These are phyloP conservation scores for Streptanthus diversifolius DNA, from an alignment of 345 rosid species.

Conservation along the genomic window DNA sequence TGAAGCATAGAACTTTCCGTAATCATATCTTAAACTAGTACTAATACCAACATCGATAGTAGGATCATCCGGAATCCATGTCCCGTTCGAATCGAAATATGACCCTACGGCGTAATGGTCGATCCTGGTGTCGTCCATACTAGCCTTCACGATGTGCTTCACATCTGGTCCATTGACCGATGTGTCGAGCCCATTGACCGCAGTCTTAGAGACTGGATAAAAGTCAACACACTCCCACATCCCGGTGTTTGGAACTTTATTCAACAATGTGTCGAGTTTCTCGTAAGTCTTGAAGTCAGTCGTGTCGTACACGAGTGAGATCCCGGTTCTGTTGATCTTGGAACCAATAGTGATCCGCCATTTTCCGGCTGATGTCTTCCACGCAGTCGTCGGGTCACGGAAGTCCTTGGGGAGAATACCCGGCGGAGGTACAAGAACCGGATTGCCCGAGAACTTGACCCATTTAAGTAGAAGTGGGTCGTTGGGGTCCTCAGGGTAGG, in stretches of 20 bases:
- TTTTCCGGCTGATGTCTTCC: slow-evolving; percentile 59
- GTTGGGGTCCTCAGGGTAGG: slow-evolving; percentile 68
- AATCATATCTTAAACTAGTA: slow-evolving; percentile 63
- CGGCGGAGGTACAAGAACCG: slow-evolving; percentile 67
- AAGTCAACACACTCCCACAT: slow-evolving; percentile 99
- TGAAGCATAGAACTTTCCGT: slow-evolving; percentile 86
- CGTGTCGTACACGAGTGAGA: slow-evolving; percentile 67
- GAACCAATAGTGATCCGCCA: slow-evolving; percentile 79
- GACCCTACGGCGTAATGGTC: slow-evolving; percentile 83
- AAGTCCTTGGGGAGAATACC: slow-evolving; percentile 57
- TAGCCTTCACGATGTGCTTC: slow-evolving; percentile 87
- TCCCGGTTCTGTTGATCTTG: slow-evolving; percentile 52
- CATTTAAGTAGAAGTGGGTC: slow-evolving; percentile 88
- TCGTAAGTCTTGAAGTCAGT: slow-evolving; percentile 48
- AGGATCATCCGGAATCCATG: slow-evolving; percentile 85
- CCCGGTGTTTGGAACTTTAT: slow-evolving; percentile 79
- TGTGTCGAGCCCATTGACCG: slow-evolving; percentile 58
- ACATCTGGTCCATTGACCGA: slow-evolving; percentile 59
- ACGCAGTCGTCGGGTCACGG: slow-evolving; percentile 89
- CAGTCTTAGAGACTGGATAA: slow-evolving; percentile 66
- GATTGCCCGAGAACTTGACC: slow-evolving; percentile 72
- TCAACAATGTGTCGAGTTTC: slow-evolving; percentile 47
- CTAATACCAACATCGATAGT: slow-evolving; percentile 66
- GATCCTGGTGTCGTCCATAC: slow-evolving; percentile 67
- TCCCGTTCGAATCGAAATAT: slow-evolving; percentile 51